Evolutionary conservation across 352 stramenopile genomes (phyloP).

Genomic region (Phytopythium montanum): DNA sequence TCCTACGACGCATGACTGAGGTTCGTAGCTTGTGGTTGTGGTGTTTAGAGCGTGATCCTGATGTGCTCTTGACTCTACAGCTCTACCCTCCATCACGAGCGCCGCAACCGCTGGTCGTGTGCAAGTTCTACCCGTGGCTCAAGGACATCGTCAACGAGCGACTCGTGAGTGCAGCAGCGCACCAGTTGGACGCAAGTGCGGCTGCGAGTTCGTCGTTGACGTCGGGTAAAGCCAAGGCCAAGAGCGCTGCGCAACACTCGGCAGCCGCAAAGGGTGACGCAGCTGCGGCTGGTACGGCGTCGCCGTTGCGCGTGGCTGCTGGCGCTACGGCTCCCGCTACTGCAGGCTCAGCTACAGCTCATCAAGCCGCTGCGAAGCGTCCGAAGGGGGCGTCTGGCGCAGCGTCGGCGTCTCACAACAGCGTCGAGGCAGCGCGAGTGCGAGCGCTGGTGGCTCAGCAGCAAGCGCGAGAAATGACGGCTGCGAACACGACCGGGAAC

Average conservation of each 20-base stretch:
- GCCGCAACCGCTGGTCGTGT: constrained; percentile 67
- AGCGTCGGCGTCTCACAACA: constrained; percentile 34
- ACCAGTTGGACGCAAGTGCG: constrained; percentile 48
- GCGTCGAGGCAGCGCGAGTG: constrained; percentile 53
- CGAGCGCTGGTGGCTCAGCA: constrained; percentile 45
- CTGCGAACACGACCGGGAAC: constrained; percentile 62
- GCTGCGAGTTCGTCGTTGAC: constrained; percentile 6
- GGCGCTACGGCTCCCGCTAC: background rate
- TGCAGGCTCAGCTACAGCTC: background rate
- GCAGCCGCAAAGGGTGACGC: constrained; percentile 7
- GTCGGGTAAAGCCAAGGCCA: constrained; percentile 36
- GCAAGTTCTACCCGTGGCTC: constrained; percentile 89
- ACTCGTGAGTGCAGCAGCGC: constrained; percentile 56
- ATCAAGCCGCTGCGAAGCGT: constrained; percentile 23
- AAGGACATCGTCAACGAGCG: constrained; percentile 83
- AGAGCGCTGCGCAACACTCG: constrained; percentile 11
- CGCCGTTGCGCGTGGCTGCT: constrained; percentile 3
- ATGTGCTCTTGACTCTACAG: constrained; percentile 28
- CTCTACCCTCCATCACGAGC: constrained; percentile 71
- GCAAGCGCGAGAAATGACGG: constrained; percentile 27
- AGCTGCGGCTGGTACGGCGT: background rate
- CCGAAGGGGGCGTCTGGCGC: constrained; percentile 35
- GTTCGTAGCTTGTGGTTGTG: constrained; percentile 24
- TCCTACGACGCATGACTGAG: constrained; percentile 72
- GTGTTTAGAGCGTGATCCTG: constrained; percentile 5